phyloP scores from a whole-genome alignment of 306 rosid species.

The Abrus pulchellus region DNA sequence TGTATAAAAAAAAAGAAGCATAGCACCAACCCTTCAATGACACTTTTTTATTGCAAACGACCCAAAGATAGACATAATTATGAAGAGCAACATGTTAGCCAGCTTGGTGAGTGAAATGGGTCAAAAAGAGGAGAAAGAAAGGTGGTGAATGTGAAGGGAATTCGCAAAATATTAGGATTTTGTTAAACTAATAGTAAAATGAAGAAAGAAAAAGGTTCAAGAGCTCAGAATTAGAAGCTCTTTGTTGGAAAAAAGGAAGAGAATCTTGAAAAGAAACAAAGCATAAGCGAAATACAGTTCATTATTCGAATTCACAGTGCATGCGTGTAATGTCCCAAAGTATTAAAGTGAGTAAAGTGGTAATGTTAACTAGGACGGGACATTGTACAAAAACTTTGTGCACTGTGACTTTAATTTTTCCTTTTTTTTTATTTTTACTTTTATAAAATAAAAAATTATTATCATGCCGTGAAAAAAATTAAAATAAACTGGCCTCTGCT shows the following conservation, averaged over 20 bases:
- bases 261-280: slow-evolving; percentile 75
- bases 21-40: slow-evolving; percentile 36
- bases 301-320: slow-evolving; percentile 56
- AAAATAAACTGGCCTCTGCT: slow-evolving; percentile 37
- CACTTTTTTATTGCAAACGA: slow-evolving; percentile 32
- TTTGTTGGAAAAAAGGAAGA: slow-evolving; percentile 59
- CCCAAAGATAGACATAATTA: slow-evolving; percentile 58
- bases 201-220: slow-evolving; percentile 33
- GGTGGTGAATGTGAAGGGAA: slow-evolving; percentile 29
- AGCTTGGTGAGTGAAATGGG: slow-evolving; percentile 48
- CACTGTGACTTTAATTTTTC: neutral
- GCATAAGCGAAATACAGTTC: slow-evolving; percentile 57
- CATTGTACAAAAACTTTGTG: slow-evolving; percentile 40
- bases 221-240: slow-evolving; percentile 57
- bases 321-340: slow-evolving; percentile 60
- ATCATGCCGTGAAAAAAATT: slow-evolving; percentile 14
- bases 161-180: slow-evolving; percentile 28
- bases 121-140: slow-evolving; percentile 54
- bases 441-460: slow-evolving; percentile 14
- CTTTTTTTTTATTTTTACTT: neutral
- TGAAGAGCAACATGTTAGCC: slow-evolving; percentile 55
- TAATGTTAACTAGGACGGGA: slow-evolving; percentile 38
- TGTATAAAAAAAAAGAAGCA: slow-evolving; percentile 26
- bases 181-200: slow-evolving; percentile 44
- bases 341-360: slow-evolving; percentile 48